phyloP scores from a whole-genome alignment of 2,329 filamentous ascomycete genomes.

The Geosmithia putterillii region DNA sequence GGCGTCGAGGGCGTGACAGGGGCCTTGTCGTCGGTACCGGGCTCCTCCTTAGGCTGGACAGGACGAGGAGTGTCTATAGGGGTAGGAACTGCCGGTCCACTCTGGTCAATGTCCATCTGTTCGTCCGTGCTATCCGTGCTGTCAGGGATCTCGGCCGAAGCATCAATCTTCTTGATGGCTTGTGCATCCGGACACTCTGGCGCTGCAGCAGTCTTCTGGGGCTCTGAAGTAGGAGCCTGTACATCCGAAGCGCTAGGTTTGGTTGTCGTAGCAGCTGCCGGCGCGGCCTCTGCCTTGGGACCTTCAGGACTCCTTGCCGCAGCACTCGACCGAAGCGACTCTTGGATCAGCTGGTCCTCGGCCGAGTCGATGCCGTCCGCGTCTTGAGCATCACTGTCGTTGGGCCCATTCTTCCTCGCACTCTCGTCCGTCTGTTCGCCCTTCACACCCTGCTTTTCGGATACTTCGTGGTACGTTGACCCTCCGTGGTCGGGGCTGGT shows the following conservation, averaged over 20 bases:
- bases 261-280: not conserved
- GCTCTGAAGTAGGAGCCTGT: not conserved
- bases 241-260: not conserved
- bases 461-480: conserved; percentile 38
- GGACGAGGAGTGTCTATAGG: conserved; percentile 20
- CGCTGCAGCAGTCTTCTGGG: not conserved
- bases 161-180: not conserved
- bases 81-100: conserved; percentile 6
- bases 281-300: conserved; percentile 1
- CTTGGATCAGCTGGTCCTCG: conserved; percentile 32
- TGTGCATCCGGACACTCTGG: conserved; percentile 1
- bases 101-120: conserved; percentile 18
- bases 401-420: not conserved
- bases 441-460: conserved; percentile 22
- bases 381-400: conserved; percentile 2
- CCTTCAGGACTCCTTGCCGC: conserved; percentile 7
- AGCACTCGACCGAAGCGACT: conserved; percentile 19
- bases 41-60: conserved; percentile 20
- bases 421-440: not conserved
- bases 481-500: conserved; percentile 64
- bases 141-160: conserved; percentile 17
- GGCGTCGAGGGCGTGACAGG: not conserved
- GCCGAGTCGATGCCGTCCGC: conserved; percentile 12
- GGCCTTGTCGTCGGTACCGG: conserved; percentile 6
- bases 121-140: conserved; percentile 19